A percentile compares a stretch with the other conserved stretches of the same genome.
These are phyloP conservation scores for Candida arabinofermentans DNA, from an alignment of 805 yeast genomes.

Conservation along the genomic window DNA sequence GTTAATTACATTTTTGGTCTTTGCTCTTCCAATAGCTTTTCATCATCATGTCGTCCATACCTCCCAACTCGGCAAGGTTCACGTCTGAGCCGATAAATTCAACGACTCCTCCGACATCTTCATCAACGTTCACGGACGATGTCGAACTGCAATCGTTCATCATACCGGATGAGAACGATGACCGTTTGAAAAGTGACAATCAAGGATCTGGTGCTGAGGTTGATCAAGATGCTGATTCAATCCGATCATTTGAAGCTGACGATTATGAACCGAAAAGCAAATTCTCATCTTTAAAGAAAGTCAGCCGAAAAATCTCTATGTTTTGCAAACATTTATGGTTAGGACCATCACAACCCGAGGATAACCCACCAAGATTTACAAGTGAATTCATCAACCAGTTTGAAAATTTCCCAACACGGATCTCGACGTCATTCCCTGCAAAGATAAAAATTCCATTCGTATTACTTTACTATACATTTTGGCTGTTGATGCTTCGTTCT, in stretches of 20 bases:
- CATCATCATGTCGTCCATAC: too few relatives aligned
- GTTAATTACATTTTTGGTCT: too few relatives aligned
- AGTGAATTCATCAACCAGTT: conserved; percentile 22
- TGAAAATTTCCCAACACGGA: conserved; percentile 41
- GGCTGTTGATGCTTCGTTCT: conserved; percentile 39
- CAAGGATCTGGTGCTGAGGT: background rate
- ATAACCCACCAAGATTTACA: conserved; percentile 42
- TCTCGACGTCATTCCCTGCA: conserved; percentile 29
- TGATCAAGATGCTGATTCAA: background rate
- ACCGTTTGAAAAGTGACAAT: too few relatives aligned
- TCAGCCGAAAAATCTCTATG: conserved; percentile 1
- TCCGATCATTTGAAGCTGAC: background rate
- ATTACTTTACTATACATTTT: conserved; percentile 38
- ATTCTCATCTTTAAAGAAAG: background rate
- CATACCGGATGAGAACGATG: background rate
- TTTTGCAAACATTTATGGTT: conserved; percentile 37
- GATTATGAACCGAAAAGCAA: background rate
- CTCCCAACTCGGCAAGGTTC: too few relatives aligned
- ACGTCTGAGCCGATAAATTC: too few relatives aligned
- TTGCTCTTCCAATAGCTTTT: too few relatives aligned
- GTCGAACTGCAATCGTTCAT: conserved; percentile 4
- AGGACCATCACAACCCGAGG: conserved; percentile 51
- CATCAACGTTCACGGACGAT: background rate
- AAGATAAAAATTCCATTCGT: conserved; percentile 30
- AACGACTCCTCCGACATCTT: background rate